Base-by-base conservation (phyloP, 2,329 filamentous ascomycete species). In the Claviceps monticola region DNA sequence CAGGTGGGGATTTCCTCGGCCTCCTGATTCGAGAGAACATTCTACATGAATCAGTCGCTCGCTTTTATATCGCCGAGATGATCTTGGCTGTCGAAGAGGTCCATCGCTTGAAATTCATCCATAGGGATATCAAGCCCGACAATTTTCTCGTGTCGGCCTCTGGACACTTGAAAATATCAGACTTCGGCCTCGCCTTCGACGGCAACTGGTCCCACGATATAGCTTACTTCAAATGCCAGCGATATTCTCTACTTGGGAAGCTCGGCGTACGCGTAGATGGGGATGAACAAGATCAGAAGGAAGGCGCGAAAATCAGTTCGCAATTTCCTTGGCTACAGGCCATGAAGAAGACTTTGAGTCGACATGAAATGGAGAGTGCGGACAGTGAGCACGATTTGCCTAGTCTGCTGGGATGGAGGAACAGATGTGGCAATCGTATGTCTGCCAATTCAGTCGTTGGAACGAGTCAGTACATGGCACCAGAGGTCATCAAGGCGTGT, bases 391-490 rank as follows among this genome's bases (percentile, higher is more conserved):
- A 61, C 14, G 61, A 66, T 46, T 57, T 70, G 13, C 58, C 60
- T 45, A 58, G 57, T 55, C 71, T 90, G 48, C 67, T 90, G 46
- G 75, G 76, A 55, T 89, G 83, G 84, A 78, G 86, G 45, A 83
- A 88, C 61, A 74, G 75, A 16, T 77, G 74, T 55, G 78, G 84
- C 26, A 84, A 82, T 58, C 81, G 88, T 41, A 78, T 79, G 37
- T 76, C 88, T 37, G 91, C 91, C 1, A 80, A 83, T 58, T 95
- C 89, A 46, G 82, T 95, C 1, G 91, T 97, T 11, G 91, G 91
- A 2, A 97, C 93, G 2, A 95, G 89, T 64, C 91, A 96, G 64
- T 97, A 97, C 71, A 97, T 96, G 93, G 91, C 93, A 0, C 91
- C 91, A 2, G 93, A 97, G 70, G 87, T 97, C 88, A 90, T 29